These are phyloP conservation scores for Cystobasidium onofrii DNA, from an alignment of 768 basidiomycete genomes.

Conservation along the genomic window DNA sequence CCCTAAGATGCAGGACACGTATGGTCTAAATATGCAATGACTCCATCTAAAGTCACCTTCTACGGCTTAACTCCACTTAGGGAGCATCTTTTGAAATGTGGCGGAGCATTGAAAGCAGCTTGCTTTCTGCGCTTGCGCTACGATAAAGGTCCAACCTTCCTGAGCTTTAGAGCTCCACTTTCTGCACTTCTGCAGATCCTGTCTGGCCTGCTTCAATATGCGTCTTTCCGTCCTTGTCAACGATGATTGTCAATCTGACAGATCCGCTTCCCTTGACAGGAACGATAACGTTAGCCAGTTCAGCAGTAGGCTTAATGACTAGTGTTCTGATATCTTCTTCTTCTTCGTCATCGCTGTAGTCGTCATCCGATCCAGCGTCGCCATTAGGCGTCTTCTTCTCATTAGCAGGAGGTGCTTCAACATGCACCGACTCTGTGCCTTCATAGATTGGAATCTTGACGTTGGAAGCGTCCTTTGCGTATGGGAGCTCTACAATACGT, in stretches of 20 bases:
- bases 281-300: constrained; percentile 39
- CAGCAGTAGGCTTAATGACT: constrained; percentile 37
- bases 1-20: too few relatives aligned
- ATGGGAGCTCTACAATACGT: constrained; percentile 46
- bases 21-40: not conserved
- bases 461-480: constrained; percentile 44
- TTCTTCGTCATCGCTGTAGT: constrained; percentile 43
- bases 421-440: constrained; percentile 39
- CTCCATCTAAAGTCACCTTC: not conserved
- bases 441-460: constrained; percentile 44
- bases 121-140: too few relatives aligned
- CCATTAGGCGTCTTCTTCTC: constrained; percentile 23
- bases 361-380: constrained; percentile 36
- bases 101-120: too few relatives aligned
- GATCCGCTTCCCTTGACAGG: constrained; percentile 34
- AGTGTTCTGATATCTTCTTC: constrained; percentile 41
- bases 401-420: constrained; percentile 35
- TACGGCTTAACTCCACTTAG: too few relatives aligned
- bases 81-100: too few relatives aligned
- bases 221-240: constrained; percentile 38
- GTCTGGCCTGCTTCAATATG: constrained; percentile 37
- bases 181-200: constrained; percentile 18
- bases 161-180: constrained; percentile 1
- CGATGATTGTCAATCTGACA: constrained; percentile 37
- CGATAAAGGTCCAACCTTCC: too few relatives aligned